These are phyloP conservation scores for Yarrowia sp. DNA, from an alignment of 805 yeast genomes.

Conservation along the genomic window DNA sequence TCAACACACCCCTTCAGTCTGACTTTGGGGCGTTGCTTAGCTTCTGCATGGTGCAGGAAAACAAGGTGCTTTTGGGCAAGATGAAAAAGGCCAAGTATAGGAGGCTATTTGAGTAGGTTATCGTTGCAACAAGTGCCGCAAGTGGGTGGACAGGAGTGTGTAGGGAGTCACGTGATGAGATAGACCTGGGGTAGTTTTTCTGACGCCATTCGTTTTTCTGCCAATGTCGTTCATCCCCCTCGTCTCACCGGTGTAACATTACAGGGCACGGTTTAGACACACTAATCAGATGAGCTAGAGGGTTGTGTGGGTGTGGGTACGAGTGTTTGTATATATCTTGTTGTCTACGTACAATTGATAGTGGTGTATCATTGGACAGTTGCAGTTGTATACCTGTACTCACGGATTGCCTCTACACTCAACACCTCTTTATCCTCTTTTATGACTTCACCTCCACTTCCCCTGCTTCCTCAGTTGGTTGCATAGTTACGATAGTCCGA, in stretches of 20 bases:
- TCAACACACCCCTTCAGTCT: not conserved
- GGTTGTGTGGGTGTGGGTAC: no score
- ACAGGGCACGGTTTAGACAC: not conserved
- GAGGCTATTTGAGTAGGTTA: slow-evolving; percentile 12
- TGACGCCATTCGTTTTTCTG: no score
- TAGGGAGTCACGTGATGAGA: no score
- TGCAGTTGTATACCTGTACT: no score
- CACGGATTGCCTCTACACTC: no score
- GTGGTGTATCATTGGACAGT: no score
- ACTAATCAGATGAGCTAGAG: slow-evolving; percentile 12
- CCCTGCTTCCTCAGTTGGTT: slow-evolving; percentile 31
- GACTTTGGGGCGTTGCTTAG: slow-evolving; percentile 28
- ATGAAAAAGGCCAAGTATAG: slow-evolving; percentile 21
- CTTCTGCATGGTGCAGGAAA: slow-evolving; percentile 32
- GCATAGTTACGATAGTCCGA: slow-evolving; percentile 35
- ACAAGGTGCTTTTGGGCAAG: slow-evolving; percentile 19
- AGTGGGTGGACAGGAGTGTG: not conserved
- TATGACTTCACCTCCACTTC: not conserved
- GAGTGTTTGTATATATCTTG: no score
- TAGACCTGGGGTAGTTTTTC: no score
- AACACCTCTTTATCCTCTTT: no score
- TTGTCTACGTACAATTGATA: no score
- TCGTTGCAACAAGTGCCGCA: slow-evolving; percentile 19
- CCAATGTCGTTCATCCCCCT: no score
- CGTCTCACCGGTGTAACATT: not conserved